phyloP scores from a whole-genome alignment of 768 basidiomycete species.

The Sutorius australiensis region DNA sequence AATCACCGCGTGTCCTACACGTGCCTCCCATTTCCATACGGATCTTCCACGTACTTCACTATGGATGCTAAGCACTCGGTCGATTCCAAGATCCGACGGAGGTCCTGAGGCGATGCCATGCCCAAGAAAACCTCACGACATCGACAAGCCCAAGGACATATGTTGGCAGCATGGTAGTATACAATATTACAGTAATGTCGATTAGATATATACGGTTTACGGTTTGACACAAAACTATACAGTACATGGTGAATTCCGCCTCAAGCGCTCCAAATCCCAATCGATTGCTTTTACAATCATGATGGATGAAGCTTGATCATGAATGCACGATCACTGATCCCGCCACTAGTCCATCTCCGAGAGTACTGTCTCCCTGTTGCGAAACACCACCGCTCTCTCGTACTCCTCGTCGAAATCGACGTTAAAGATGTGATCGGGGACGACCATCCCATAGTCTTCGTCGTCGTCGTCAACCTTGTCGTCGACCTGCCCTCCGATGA shows the following conservation, averaged over 20 bases:
- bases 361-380: constrained; percentile 8
- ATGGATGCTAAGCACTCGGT: too few species aligned
- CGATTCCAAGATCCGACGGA: too few species aligned
- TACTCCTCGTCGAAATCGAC: constrained; percentile 25
- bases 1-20: too few species aligned
- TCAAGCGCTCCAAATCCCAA: neutral
- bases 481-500: constrained; percentile 18
- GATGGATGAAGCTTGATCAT: too few species aligned
- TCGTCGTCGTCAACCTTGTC: constrained; percentile 24
- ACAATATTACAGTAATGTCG: constrained; percentile 3
- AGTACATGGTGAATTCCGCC: neutral
- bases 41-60: too few species aligned
- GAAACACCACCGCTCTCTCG: constrained; percentile 25
- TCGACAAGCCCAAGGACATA: neutral
- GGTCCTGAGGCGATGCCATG: too few species aligned
- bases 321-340: neutral
- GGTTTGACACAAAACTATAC: constrained; percentile 18
- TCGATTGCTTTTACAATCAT: too few species aligned
- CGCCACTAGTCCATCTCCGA: neutral
- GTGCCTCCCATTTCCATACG: too few species aligned
- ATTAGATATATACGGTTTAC: constrained; percentile 15
- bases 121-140: too few species aligned
- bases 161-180: constrained; percentile 4
- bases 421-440: constrained; percentile 17
- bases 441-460: constrained; percentile 25